These are phyloP conservation scores for Phaeodactylum tricornutum DNA, from an alignment of 108 stramenopile species.

Conservation along the genomic window DNA sequence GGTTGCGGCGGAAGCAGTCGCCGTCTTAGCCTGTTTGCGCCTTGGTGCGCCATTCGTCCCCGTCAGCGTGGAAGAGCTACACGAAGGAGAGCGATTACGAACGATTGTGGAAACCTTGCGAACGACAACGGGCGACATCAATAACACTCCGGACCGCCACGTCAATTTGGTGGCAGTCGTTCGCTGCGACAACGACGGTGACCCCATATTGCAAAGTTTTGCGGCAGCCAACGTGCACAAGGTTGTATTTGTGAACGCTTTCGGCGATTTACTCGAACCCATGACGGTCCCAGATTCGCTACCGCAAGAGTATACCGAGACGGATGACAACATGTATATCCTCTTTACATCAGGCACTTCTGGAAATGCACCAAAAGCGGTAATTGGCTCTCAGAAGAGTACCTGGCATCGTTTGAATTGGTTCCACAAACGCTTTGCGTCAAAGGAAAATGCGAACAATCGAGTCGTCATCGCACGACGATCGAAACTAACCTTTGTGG, in stretches of 20 bases:
- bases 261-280: slow-evolving; percentile 20
- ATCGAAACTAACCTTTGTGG: too few species aligned
- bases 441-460: too few species aligned
- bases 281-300: slow-evolving; percentile 18
- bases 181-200: slow-evolving; percentile 26
- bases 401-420: too few species aligned
- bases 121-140: background rate
- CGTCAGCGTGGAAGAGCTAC: too few species aligned
- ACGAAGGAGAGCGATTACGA: slow-evolving; percentile 11
- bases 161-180: slow-evolving; percentile 17
- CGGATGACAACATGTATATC: slow-evolving; percentile 16
- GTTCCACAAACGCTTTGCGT: too few species aligned
- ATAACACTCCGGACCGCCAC: background rate
- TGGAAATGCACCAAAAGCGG: slow-evolving; percentile 8
- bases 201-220: slow-evolving; percentile 26
- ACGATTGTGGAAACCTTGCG: slow-evolving; percentile 15
- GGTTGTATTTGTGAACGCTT: slow-evolving; percentile 17
- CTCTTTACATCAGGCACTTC: slow-evolving; percentile 24
- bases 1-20: too few species aligned
- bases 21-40: too few species aligned
- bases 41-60: too few species aligned
- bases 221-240: slow-evolving; percentile 22
- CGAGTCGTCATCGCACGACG: too few species aligned
- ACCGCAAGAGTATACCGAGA: background rate
- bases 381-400: slow-evolving; percentile 21